A percentile compares a stretch with the other conserved stretches of the same genome.
Evolutionary conservation across 192 early-diverging fungal species (phyloP).

Genomic region (Chytriomyces sp.): DNA sequence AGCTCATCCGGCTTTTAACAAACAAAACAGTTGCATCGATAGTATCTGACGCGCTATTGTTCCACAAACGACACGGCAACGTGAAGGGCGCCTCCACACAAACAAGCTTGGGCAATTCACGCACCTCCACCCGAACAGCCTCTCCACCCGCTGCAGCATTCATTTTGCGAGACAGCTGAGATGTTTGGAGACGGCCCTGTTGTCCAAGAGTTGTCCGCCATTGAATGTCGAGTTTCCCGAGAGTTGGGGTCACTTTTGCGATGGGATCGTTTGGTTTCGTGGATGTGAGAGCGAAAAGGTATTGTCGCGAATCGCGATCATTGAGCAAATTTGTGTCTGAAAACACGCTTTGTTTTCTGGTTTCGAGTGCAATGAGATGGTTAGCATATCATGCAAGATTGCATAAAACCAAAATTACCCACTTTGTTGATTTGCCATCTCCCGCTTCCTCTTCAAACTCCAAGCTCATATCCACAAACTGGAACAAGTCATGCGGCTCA

Average conservation of each 20-base stretch:
- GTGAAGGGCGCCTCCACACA: slow-evolving; percentile 69
- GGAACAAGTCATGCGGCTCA: slow-evolving; percentile 78
- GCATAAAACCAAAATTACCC: not conserved
- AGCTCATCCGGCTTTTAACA: slow-evolving; percentile 79
- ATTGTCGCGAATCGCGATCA: slow-evolving; percentile 82
- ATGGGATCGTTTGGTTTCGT: slow-evolving; percentile 56
- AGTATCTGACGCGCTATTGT: slow-evolving; percentile 58
- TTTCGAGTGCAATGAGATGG: too few species aligned
- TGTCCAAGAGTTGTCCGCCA: slow-evolving; percentile 93
- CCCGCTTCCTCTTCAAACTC: not conserved
- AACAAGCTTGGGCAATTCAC: slow-evolving; percentile 49
- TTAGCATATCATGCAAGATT: not conserved
- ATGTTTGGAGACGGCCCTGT: slow-evolving; percentile 88
- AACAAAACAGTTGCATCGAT: slow-evolving; percentile 68
- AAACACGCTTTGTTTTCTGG: slow-evolving; percentile 22
- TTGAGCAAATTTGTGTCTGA: slow-evolving; percentile 9
- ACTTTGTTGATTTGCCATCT: too few species aligned
- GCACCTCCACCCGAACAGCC: slow-evolving; percentile 67
- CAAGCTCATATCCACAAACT: slow-evolving; percentile 69
- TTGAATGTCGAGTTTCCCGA: slow-evolving; percentile 94
- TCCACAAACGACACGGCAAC: slow-evolving; percentile 63
- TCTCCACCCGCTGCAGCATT: slow-evolving; percentile 65
- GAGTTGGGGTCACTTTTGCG: slow-evolving; percentile 74
- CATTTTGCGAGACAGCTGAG: slow-evolving; percentile 82
- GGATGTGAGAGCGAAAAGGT: slow-evolving; percentile 85